Conservation (phyloP, 2,329 filamentous ascomycete genomes). For the Claviceps africana region DNA sequence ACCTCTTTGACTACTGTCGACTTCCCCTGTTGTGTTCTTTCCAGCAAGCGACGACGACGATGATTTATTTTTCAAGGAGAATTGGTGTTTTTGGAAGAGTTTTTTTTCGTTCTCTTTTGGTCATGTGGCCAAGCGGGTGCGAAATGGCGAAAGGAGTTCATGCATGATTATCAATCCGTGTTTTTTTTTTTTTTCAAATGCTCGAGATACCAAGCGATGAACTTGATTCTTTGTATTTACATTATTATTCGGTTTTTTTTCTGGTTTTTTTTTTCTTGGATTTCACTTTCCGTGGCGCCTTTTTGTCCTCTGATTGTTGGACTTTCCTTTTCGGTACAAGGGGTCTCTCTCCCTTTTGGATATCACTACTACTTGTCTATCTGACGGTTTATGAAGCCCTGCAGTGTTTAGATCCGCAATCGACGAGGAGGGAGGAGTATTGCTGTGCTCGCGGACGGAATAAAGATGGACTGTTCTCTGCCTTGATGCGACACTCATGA, state of each 20-base stretch:
- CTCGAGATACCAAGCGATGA: constrained; percentile 24
- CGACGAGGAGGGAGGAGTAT: too few species aligned
- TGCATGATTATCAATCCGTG: constrained; percentile 11
- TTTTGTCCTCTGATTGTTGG: constrained; percentile 7
- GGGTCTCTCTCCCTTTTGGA: constrained; percentile 6
- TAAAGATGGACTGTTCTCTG: background rate
- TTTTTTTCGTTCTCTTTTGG: background rate
- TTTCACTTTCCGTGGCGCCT: constrained; percentile 6
- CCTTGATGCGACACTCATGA: constrained; percentile 22
- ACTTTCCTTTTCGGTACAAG: constrained; percentile 4
- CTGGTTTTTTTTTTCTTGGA: background rate
- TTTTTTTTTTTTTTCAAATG: constrained; percentile 9
- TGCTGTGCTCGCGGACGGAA: background rate
- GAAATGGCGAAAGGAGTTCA: constrained; percentile 10
- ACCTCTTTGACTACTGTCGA: constrained; percentile 22
- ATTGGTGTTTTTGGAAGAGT: background rate
- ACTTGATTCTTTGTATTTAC: constrained; percentile 19
- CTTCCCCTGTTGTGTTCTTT: background rate
- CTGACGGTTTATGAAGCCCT: constrained; percentile 6
- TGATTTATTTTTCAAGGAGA: constrained; percentile 4
- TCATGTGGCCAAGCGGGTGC: background rate
- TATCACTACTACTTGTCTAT: constrained; percentile 4
- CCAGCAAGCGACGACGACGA: constrained; percentile 1
- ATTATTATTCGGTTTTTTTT: constrained; percentile 4
- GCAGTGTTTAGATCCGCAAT: constrained; percentile 8